Evolutionary conservation across 2,329 filamentous ascomycete genomes (phyloP).

Genomic region (Monilinia aucupariae): DNA sequence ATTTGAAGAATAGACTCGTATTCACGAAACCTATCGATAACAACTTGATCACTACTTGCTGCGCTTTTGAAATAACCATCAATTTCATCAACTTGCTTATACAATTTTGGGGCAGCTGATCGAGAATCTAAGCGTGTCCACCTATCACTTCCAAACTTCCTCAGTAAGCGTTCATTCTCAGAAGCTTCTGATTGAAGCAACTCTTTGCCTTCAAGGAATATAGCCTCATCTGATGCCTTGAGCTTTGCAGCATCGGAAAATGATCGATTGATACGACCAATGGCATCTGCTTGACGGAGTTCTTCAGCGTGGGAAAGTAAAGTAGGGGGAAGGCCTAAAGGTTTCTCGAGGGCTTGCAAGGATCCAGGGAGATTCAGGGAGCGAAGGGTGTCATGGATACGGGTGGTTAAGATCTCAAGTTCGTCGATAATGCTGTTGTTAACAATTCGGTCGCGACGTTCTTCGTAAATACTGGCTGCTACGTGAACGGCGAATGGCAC

Average conservation of each 20-base stretch:
- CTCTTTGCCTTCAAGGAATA: conserved; percentile 79
- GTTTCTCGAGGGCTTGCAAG: conserved; percentile 90
- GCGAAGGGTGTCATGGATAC: conserved; percentile 71
- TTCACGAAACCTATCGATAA: conserved; percentile 67
- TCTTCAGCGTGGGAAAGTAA: conserved; percentile 89
- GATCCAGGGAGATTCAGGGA: conserved; percentile 87
- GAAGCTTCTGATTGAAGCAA: conserved; percentile 73
- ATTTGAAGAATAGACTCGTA: conserved; percentile 71
- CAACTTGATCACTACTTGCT: conserved; percentile 57
- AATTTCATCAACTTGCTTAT: conserved; percentile 54
- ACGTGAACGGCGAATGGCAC: conserved; percentile 95
- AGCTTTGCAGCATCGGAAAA: conserved; percentile 88
- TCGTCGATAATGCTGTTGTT: conserved; percentile 83
- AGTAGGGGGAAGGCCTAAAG: conserved; percentile 78
- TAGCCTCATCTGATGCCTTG: conserved; percentile 68
- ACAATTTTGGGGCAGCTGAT: conserved; percentile 50
- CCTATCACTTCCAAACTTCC: conserved; percentile 78
- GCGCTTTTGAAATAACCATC: conserved; percentile 78
- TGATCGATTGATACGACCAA: conserved; percentile 69
- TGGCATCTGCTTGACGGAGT: conserved; percentile 81
- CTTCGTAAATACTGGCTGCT: conserved; percentile 90
- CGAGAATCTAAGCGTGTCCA: conserved; percentile 71
- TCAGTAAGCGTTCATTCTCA: conserved; percentile 71
- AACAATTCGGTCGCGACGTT: conserved; percentile 82
- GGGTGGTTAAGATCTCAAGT: conserved; percentile 73